Base-by-base conservation (phyloP, 352 stramenopile species). In the Pythium utonaiense region DNA sequence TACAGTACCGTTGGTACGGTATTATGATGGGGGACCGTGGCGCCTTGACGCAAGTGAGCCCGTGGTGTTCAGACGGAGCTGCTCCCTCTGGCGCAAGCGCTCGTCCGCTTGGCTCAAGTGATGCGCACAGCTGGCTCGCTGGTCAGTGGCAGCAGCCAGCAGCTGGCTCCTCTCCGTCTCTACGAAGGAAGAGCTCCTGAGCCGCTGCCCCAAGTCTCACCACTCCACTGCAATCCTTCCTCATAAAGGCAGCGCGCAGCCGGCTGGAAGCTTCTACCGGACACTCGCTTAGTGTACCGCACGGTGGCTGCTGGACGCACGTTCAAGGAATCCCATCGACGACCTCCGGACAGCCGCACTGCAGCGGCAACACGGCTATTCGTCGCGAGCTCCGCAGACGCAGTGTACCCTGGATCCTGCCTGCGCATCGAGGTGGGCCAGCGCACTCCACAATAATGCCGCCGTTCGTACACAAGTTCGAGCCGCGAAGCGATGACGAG, bases 401-500 rank as follows among this genome's bases (percentile, higher is more conserved):
- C n/a, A n/a, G n/a, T n/a, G n/a, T n/a, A n/a, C n/a, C n/a, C n/a
- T n/a, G n/a, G n/a, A n/a, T n/a, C n/a, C n/a, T n/a, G n/a, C n/a
- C n/a, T n/a, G n/a, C n/a, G n/a, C n/a, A n/a, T n/a, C n/a, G n/a
- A n/a, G n/a, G n/a, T n/a, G n/a, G n/a, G n/a, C n/a, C n/a, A n/a
- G n/a, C n/a, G n/a, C n/a, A n/a, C n/a, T n/a, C n/a, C n/a, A n/a
- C n/a, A n/a, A 27, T 21, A 14, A 67, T 67, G 53, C 52, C 53
- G 45, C 45, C 52, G 24, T 47, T 66, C 33, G 59, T 57, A 9
- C 22, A 57, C 49, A 64, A 64, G 41, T 49, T 61, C 58, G 63
- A 65, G 47, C 50, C 60, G 34, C 57, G 51, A 40, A 57, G 55
- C 48, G 78, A 86, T 53, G 78, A 88, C 40, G 77, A 85, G 53